Base-by-base conservation (phyloP, 306 rosid species). In the Glycine tomentella region DNA sequence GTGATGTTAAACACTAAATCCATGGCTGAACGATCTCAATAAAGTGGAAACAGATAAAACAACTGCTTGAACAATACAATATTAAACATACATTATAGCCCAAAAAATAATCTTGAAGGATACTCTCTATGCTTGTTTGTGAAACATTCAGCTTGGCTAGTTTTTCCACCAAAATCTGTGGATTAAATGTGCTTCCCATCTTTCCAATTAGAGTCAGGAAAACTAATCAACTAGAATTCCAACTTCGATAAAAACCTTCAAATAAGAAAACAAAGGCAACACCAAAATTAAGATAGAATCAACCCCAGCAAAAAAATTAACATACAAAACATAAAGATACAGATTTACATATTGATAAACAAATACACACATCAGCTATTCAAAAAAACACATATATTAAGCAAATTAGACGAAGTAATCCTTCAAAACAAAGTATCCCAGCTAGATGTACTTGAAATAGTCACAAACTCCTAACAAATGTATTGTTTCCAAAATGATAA, bases 41-140 rank as follows among this genome's bases (percentile, higher is more conserved):
- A 67, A 68, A 31, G 49, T 36, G 58, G 65, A 79, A 75, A 80
- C 63, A 72, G 55, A 61, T 13, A 34, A 56, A 72, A 81, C 14
- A 79, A 46, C 38, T 16, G 44, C 31, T 72, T 69, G 31, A 25
- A 25, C 31, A 76, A 73, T 59, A 42, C 36, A 63, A 51, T 38
- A 75, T 12, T 49, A 66, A 69, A 40, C 58, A 66, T 51, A 81
- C 20, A 80, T 38, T 50, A 59, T 63, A 10, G 53, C 75, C 64
- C 49, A 65, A 45, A 69, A 44, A 74, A 76, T 58, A 4, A 78
- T 82, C 71, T 67, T 77, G 77, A 77, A 95, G 99, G 99, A 95
- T 95, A 95, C 99, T 95, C 90, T 95, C 99, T 86, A 95, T 95
- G 94, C 99, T 95, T 8, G 99, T 82, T 88, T 95, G 99, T 3